Percentiles rank a stretch among this genome's conserved stretches.
Conservation (phyloP, 805 yeast species). For the Blastobotrys peoriensis region DNA sequence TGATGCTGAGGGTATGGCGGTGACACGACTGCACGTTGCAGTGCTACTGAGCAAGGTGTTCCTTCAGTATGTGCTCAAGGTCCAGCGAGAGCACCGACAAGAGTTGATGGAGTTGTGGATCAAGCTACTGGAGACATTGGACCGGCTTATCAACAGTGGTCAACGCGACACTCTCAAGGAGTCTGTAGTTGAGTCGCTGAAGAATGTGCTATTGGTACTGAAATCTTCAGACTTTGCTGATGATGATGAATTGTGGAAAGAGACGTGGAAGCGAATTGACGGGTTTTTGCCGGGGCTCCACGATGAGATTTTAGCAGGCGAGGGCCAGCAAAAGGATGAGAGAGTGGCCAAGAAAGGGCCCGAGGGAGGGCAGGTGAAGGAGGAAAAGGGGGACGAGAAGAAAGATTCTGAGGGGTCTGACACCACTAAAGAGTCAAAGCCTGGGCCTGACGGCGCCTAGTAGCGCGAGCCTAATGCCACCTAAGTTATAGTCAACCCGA, state of each 20-base stretch:
- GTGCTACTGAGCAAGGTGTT: slow-evolving; percentile 62
- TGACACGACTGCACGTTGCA: slow-evolving; percentile 63
- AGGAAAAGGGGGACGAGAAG: no score
- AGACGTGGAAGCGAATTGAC: slow-evolving; percentile 32
- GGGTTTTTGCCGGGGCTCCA: slow-evolving; percentile 33
- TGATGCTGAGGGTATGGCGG: slow-evolving; percentile 56
- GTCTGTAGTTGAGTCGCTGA: slow-evolving; percentile 35
- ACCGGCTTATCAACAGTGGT: slow-evolving; percentile 34
- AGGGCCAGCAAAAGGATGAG: neutral
- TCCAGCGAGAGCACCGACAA: slow-evolving; percentile 11
- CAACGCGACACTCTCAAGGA: slow-evolving; percentile 34
- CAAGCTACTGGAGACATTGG: slow-evolving; percentile 33
- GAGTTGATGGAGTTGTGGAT: slow-evolving; percentile 31
- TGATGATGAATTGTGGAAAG: slow-evolving; percentile 32
- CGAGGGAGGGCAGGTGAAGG: neutral
- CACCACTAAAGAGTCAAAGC: no score
- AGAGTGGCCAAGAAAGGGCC: neutral
- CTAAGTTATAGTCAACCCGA: no score
- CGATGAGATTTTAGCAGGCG: slow-evolving; percentile 17
- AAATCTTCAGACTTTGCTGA: slow-evolving; percentile 29
- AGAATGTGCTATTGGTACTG: slow-evolving; percentile 37
- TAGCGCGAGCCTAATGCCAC: no score
- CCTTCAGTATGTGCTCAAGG: slow-evolving; percentile 39
- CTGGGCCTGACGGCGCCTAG: neutral
- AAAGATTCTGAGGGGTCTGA: neutral